A percentile compares a stretch with the other conserved stretches of the same genome.
phyloP scores from a whole-genome alignment of 2,329 filamentous ascomycete genomes.

The Neonectria coccinea region DNA sequence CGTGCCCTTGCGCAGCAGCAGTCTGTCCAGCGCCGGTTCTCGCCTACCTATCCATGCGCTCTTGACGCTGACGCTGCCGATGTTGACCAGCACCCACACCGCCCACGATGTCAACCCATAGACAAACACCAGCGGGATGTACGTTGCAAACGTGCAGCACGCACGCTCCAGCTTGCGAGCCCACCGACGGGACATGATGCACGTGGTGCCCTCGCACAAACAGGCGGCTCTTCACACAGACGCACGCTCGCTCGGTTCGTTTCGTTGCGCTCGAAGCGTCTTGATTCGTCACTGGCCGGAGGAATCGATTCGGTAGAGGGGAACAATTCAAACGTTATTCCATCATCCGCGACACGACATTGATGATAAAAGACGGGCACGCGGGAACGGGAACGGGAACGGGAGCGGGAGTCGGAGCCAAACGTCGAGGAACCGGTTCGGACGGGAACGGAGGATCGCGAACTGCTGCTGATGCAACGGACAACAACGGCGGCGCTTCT shows the following conservation, averaged over 20 bases:
- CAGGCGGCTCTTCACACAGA: not conserved
- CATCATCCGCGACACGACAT: not conserved
- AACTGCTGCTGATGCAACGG: not conserved
- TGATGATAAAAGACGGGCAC: not conserved
- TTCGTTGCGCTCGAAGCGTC: conserved; percentile 6
- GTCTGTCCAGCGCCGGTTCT: not conserved
- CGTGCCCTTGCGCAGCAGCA: not conserved
- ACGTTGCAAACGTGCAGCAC: conserved; percentile 83
- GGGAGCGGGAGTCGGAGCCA: not conserved
- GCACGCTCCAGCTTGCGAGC: conserved; percentile 80
- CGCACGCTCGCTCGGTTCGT: not conserved
- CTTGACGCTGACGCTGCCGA: conserved; percentile 69
- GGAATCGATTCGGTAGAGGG: not conserved
- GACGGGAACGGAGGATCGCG: not conserved
- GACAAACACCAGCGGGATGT: conserved; percentile 90
- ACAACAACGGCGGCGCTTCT: not conserved
- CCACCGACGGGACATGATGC: conserved; percentile 68
- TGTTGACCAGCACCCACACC: conserved; percentile 83
- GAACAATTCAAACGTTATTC: not conserved
- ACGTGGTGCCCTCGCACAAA: conserved; percentile 9
- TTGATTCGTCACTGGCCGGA: not conserved
- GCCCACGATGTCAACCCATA: conserved; percentile 95
- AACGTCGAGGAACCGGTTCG: not conserved
- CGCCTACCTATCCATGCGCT: conserved; percentile 68
- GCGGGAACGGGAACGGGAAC: not conserved